phyloP scores from a whole-genome alignment of 192 early-diverging fungal species.

The Umbelopsis vinacea region DNA sequence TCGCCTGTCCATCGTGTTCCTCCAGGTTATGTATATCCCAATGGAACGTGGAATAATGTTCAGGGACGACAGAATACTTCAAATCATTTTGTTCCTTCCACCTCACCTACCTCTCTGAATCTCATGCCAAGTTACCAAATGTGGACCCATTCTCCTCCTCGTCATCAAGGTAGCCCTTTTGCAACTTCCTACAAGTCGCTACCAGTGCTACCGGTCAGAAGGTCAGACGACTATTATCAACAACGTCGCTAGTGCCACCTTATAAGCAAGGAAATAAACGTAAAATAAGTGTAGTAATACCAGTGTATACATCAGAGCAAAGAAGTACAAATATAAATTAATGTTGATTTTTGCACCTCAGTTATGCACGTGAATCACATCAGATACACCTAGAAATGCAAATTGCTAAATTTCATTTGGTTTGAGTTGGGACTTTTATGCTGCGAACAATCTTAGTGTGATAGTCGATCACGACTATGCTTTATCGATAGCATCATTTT shows the following conservation, averaged over 20 bases:
- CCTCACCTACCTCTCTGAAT: not conserved
- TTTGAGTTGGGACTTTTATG: too few relatives aligned
- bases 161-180: not conserved
- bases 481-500: too few relatives aligned
- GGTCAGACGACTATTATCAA: conserved; percentile 7
- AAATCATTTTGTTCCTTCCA: not conserved
- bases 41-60: not conserved
- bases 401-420: too few relatives aligned
- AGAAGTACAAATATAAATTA: too few relatives aligned
- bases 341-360: too few relatives aligned
- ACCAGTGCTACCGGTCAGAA: not conserved
- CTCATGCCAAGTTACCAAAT: not conserved
- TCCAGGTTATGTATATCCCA: conserved; percentile 2
- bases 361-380: too few relatives aligned
- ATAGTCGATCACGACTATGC: too few relatives aligned
- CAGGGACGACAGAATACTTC: not conserved
- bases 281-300: too few relatives aligned
- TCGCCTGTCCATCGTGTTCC: not conserved
- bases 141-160: not conserved
- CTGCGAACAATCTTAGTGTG: too few relatives aligned
- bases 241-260: not conserved
- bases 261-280: too few relatives aligned
- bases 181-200: not conserved
- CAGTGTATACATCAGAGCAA: too few relatives aligned
- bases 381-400: too few relatives aligned